These are phyloP conservation scores for Starmerella riodocensis DNA, from an alignment of 805 yeast species.

Conservation along the genomic window DNA sequence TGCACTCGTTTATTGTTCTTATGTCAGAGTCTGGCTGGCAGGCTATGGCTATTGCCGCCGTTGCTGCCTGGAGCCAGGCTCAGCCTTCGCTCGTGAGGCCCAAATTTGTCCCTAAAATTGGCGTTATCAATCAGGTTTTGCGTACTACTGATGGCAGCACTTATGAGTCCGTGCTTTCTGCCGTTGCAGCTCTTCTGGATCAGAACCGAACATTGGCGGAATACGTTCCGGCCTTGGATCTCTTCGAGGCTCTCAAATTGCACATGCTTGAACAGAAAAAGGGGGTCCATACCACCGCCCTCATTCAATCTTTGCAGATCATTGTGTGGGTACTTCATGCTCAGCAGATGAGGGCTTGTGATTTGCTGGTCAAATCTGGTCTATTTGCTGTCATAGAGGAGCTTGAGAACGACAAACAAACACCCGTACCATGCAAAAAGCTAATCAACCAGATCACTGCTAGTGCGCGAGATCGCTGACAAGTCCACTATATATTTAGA, in stretches of 20 bases:
- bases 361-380: background rate
- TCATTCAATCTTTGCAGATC: slow-evolving; percentile 15
- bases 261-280: slow-evolving; percentile 1
- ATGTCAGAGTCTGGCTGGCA: slow-evolving; percentile 45
- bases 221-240: slow-evolving; percentile 3
- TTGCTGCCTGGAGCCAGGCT: slow-evolving; percentile 29
- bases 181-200: slow-evolving; percentile 13
- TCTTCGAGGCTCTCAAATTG: slow-evolving; percentile 6
- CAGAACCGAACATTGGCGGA: slow-evolving; percentile 10
- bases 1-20: slow-evolving; percentile 31
- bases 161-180: slow-evolving; percentile 14
- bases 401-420: slow-evolving; percentile 1
- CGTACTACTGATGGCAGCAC: slow-evolving; percentile 3
- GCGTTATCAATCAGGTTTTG: slow-evolving; percentile 8
- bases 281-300: slow-evolving; percentile 6
- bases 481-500: no score
- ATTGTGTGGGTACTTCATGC: slow-evolving; percentile 9
- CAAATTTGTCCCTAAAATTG: slow-evolving; percentile 1
- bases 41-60: slow-evolving; percentile 41
- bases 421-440: slow-evolving; percentile 12
- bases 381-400: background rate
- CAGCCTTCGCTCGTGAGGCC: slow-evolving; percentile 15
- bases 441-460: slow-evolving; percentile 10
- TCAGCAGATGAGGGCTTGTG: background rate
- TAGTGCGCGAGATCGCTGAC: background rate